These are phyloP conservation scores for Claviceps spartinae DNA, from an alignment of 2,329 filamentous ascomycete species.

Conservation along the genomic window DNA sequence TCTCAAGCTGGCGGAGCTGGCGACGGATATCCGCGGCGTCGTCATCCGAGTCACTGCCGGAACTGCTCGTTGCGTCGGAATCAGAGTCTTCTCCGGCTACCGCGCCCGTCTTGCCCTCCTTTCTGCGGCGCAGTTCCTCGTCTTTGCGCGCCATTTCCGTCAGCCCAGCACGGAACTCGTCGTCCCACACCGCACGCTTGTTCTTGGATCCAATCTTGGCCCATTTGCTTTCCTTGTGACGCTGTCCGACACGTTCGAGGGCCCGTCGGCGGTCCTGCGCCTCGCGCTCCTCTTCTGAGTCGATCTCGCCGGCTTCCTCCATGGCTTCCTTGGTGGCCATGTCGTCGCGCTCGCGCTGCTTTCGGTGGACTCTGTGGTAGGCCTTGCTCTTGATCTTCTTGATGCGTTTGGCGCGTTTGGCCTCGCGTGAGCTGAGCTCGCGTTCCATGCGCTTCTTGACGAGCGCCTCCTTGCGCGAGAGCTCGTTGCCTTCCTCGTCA, in stretches of 20 bases:
- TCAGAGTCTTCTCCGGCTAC: slow-evolving; percentile 27
- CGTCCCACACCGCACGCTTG: slow-evolving; percentile 76
- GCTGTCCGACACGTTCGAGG: slow-evolving; percentile 70
- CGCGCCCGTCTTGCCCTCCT: slow-evolving; percentile 52
- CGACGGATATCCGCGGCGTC: slow-evolving; percentile 36
- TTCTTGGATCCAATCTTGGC: slow-evolving; percentile 70
- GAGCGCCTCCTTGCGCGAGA: slow-evolving; percentile 57
- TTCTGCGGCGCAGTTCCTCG: slow-evolving; percentile 66
- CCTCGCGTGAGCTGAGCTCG: slow-evolving; percentile 78
- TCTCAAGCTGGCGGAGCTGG: slow-evolving; percentile 29
- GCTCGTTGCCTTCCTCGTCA: slow-evolving; percentile 55
- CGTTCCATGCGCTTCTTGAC: slow-evolving; percentile 66
- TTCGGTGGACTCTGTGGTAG: slow-evolving; percentile 83
- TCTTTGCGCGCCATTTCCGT: slow-evolving; percentile 71
- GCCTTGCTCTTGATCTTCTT: slow-evolving; percentile 99
- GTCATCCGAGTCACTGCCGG: slow-evolving; percentile 34
- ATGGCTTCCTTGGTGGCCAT: slow-evolving; percentile 37
- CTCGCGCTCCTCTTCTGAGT: slow-evolving; percentile 53
- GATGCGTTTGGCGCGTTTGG: slow-evolving; percentile 77
- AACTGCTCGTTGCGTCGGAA: slow-evolving; percentile 41
- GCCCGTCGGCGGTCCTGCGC: slow-evolving; percentile 61
- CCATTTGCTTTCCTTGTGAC: slow-evolving; percentile 84
- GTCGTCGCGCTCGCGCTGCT: slow-evolving; percentile 45
- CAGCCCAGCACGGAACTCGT: slow-evolving; percentile 65
- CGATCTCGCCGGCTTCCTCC: slow-evolving; percentile 44